phyloP scores from a whole-genome alignment of 495 filamentous ascomycete genomes.

The Podospora sp. region DNA sequence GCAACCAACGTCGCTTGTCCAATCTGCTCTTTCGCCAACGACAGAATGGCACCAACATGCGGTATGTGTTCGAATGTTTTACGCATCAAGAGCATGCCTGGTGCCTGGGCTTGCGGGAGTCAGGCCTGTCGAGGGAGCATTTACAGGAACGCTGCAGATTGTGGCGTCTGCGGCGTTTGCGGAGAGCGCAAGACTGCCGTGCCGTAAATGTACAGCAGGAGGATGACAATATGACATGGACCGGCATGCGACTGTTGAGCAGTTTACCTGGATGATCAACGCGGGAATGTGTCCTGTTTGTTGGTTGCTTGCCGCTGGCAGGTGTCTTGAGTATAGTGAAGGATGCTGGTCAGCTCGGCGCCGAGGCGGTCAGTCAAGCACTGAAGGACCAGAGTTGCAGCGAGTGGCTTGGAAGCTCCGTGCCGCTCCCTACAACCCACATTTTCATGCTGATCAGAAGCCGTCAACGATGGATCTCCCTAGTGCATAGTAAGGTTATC shows the following conservation, averaged over 20 bases:
- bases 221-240: too few relatives aligned
- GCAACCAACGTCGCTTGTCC: conserved; percentile 43
- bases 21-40: conserved; percentile 66
- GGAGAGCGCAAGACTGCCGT: conserved; percentile 43
- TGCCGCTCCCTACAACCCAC: background rate
- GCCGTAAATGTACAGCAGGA: background rate
- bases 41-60: conserved; percentile 55
- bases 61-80: conserved; percentile 68
- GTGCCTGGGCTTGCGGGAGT: conserved; percentile 63
- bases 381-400: background rate
- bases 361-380: background rate
- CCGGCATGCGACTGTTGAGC: too few relatives aligned
- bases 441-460: too few relatives aligned
- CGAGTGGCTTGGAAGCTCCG: background rate
- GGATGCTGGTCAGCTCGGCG: background rate
- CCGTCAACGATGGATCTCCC: too few relatives aligned
- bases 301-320: background rate
- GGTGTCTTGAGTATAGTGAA: background rate
- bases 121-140: conserved; percentile 50
- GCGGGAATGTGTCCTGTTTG: conserved; percentile 2
- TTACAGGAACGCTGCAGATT: conserved; percentile 68
- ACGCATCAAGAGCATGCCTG: conserved; percentile 47
- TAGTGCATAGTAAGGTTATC: too few relatives aligned
- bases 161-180: conserved; percentile 67
- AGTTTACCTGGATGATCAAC: too few relatives aligned